phyloP scores from a whole-genome alignment of 1,284 basidiomycete species.

The Inonotus hispidus region DNA sequence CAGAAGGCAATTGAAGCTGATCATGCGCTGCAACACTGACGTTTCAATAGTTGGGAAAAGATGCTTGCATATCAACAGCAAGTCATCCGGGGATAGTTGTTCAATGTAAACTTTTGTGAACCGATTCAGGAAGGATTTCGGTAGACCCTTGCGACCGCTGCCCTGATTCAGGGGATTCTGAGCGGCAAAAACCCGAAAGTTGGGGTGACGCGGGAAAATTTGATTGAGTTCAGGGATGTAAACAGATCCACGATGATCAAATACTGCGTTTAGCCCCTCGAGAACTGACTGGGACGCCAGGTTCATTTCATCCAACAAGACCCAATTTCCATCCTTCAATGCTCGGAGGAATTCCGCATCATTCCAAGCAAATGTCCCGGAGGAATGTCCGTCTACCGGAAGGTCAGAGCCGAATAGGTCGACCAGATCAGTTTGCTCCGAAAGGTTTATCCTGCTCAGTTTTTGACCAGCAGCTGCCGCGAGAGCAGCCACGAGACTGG shows the following conservation, averaged over 20 bases:
- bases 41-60: slow-evolving; percentile 64
- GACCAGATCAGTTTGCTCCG: slow-evolving; percentile 96
- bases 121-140: slow-evolving; percentile 95
- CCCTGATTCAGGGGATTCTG: slow-evolving; percentile 98
- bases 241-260: slow-evolving; percentile 95
- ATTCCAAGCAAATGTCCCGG: slow-evolving; percentile 96
- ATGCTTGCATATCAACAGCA: slow-evolving; percentile 74
- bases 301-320: slow-evolving; percentile 98
- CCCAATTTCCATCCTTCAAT: slow-evolving; percentile 92
- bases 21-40: slow-evolving; percentile 68
- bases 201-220: slow-evolving; percentile 83
- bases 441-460: slow-evolving; percentile 96
- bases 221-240: slow-evolving; percentile 95
- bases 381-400: slow-evolving; percentile 86
- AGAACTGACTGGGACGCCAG: slow-evolving; percentile 93
- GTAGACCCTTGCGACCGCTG: slow-evolving; percentile 95
- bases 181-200: slow-evolving; percentile 95
- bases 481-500: slow-evolving; percentile 86
- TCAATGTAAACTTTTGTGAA: slow-evolving; percentile 97
- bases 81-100: slow-evolving; percentile 77
- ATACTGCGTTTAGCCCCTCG: slow-evolving; percentile 94
- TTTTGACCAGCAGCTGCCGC: slow-evolving; percentile 76
- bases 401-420: slow-evolving; percentile 97
- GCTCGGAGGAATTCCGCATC: slow-evolving; percentile 95
- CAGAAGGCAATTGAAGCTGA: slow-evolving; percentile 75